These are phyloP conservation scores for Eutrema heterophyllum DNA, from an alignment of 345 rosid genomes.

Conservation along the genomic window DNA sequence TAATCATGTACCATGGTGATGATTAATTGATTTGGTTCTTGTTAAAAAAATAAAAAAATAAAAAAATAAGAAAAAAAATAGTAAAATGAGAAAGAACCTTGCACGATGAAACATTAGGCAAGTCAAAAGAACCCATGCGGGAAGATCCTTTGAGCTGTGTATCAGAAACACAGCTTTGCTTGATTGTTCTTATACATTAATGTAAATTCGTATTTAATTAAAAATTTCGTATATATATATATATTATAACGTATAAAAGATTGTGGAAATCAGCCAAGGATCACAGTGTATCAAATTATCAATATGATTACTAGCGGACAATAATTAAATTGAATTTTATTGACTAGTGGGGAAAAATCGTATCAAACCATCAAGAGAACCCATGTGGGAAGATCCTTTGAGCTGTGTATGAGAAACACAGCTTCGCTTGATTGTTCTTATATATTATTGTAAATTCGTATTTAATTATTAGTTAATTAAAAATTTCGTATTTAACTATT, in stretches of 20 bases:
- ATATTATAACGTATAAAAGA: not conserved
- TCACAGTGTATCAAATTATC: not conserved
- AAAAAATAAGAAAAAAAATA: no score
- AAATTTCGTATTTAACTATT: no score
- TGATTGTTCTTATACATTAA: not conserved
- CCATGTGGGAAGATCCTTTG: not conserved
- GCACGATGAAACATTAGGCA: conserved; percentile 6
- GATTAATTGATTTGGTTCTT: not conserved
- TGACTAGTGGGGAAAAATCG: no score
- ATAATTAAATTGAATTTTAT: not conserved
- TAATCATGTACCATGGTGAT: not conserved
- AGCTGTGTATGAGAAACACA: not conserved
- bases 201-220: not conserved
- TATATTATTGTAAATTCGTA: not conserved
- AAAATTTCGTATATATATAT: no score
- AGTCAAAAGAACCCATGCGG: not conserved
- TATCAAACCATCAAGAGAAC: not conserved
- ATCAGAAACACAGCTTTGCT: no score
- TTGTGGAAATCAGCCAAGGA: no score
- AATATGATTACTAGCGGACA: not conserved
- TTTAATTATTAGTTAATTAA: no score
- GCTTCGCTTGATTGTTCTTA: not conserved
- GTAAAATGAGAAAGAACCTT: conserved; percentile 1
- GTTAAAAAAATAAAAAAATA: no score
- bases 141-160: no score